Percentiles rank a stretch among this genome's conserved stretches.
Conservation (phyloP, 2,329 filamentous ascomycete genomes). For the Paraconiothyrium sp. region DNA sequence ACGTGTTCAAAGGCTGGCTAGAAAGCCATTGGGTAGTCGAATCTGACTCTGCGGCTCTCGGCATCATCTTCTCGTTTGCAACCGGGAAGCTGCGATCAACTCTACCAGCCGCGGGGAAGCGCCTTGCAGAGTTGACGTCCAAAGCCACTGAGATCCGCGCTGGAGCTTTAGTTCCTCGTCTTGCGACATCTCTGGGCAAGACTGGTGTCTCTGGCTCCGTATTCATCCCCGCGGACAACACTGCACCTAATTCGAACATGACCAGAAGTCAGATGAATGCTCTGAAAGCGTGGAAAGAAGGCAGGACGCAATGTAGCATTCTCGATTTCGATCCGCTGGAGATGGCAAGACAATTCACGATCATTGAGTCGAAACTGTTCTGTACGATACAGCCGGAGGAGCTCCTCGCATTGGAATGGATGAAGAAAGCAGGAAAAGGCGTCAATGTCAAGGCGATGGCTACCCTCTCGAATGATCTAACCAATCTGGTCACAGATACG, state of each 20-base stretch:
- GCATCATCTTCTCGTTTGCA: conserved; percentile 82
- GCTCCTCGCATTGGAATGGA: conserved; percentile 91
- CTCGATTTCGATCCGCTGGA: conserved; percentile 93
- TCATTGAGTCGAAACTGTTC: conserved; percentile 91
- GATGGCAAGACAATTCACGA: conserved; percentile 87
- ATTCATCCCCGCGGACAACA: conserved; percentile 75
- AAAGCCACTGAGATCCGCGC: conserved; percentile 78
- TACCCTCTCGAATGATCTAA: conserved; percentile 87
- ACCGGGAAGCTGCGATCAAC: conserved; percentile 72
- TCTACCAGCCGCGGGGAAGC: conserved; percentile 79
- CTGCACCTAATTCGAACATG: conserved; percentile 74
- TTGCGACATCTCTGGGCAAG: conserved; percentile 88
- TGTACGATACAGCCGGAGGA: conserved; percentile 93
- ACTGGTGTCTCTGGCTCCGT: conserved; percentile 78
- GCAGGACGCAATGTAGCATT: conserved; percentile 75
- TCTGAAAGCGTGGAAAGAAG: conserved; percentile 77
- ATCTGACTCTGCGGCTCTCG: conserved; percentile 78
- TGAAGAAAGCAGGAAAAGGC: conserved; percentile 83
- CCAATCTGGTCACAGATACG: conserved; percentile 91
- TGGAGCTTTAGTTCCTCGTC: conserved; percentile 78
- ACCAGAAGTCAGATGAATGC: conserved; percentile 79
- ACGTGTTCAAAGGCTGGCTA: conserved; percentile 96
- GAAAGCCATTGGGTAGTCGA: conserved; percentile 94
- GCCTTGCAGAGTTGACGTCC: conserved; percentile 80
- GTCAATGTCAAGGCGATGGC: conserved; percentile 96